Evolutionary conservation across 352 stramenopile genomes (phyloP).

Genomic region (Phytophthora fragariaefolia): DNA sequence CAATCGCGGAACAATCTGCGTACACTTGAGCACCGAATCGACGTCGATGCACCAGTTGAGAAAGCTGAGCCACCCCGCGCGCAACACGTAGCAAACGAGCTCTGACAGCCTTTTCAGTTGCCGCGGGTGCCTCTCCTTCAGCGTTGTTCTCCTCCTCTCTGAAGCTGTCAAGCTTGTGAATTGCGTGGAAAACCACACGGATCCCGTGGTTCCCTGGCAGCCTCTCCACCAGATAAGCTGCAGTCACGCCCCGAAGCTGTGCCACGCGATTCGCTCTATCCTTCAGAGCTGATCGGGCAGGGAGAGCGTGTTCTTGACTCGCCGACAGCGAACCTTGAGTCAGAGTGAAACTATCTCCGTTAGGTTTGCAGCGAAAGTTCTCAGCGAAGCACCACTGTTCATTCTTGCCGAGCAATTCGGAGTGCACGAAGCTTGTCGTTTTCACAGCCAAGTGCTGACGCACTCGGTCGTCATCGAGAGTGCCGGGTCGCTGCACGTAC

Average conservation of each 20-base stretch:
- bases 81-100: slow-evolving; percentile 33
- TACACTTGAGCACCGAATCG: slow-evolving; percentile 40
- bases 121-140: slow-evolving; percentile 1
- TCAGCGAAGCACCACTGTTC: slow-evolving; percentile 54
- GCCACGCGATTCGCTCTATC: slow-evolving; percentile 34
- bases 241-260: slow-evolving; percentile 42
- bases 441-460: slow-evolving; percentile 38
- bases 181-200: slow-evolving; percentile 49
- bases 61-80: slow-evolving; percentile 25
- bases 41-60: slow-evolving; percentile 35
- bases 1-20: slow-evolving; percentile 36
- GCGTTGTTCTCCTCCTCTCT: not conserved
- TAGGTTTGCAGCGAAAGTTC: slow-evolving; percentile 25
- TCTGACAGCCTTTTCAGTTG: slow-evolving; percentile 8
- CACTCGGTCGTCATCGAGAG: slow-evolving; percentile 2
- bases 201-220: slow-evolving; percentile 29
- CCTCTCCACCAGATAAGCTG: slow-evolving; percentile 41
- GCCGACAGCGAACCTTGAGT: slow-evolving; percentile 26
- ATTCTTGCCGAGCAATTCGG: slow-evolving; percentile 42
- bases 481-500: slow-evolving; percentile 20
- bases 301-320: slow-evolving; percentile 12
- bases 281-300: slow-evolving; percentile 21
- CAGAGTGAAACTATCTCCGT: slow-evolving; percentile 31
- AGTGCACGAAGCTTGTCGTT: slow-evolving; percentile 43
- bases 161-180: slow-evolving; percentile 7